Evolutionary conservation across 1,139 yeast species (phyloP), one percentile per base, ranked within the genome.

Genomic region (Taphrina deformans): DNA sequence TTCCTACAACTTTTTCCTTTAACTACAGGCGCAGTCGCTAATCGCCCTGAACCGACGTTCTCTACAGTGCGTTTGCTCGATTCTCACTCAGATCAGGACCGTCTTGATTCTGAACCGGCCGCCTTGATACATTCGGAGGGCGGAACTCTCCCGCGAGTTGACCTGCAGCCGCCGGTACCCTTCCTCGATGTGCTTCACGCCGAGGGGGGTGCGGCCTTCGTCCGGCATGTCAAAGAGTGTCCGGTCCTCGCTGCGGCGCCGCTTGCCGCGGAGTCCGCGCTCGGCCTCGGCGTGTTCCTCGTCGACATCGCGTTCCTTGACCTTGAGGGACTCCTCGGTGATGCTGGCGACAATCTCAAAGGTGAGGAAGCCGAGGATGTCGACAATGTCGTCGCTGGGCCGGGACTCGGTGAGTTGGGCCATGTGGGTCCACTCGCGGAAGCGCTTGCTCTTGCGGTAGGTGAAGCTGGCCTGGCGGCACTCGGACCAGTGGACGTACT

Each of bases 381-480:
- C 99, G 69, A 95, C 86, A 31, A 93, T 97, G 79, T 93, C 99
- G 76, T 93, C 99, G 73, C 89, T 89, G 2, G 98, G 97, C 72
- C 95, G 84, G 23, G 95, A 85, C 69, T 95, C 99, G 21, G 96
- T 88, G 56, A 95, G 77, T 66, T 85, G 88, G 0, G 90, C 78
- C 60, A 93, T 84, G 21, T 95, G 96, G 6, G 96, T 95, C 99
- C 99, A 93, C 73, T 93, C 99, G 73, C 96, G 83, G 74, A 93
- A 93, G 72, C 97, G 80, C 74, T 92, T 90, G 18, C 89, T 89
- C 75, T 95, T 93, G 71, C 98, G 82, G 73, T 91, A 93, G 0
- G 99, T 95, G 74, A 93, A 95, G 66, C 96, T 87, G 0, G 99
- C 99, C 75, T 93, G 99, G 70, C 99, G 84, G 77, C 99, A 93